phyloP scores from a whole-genome alignment of 805 yeast genomes.

The Candida ovalis region DNA sequence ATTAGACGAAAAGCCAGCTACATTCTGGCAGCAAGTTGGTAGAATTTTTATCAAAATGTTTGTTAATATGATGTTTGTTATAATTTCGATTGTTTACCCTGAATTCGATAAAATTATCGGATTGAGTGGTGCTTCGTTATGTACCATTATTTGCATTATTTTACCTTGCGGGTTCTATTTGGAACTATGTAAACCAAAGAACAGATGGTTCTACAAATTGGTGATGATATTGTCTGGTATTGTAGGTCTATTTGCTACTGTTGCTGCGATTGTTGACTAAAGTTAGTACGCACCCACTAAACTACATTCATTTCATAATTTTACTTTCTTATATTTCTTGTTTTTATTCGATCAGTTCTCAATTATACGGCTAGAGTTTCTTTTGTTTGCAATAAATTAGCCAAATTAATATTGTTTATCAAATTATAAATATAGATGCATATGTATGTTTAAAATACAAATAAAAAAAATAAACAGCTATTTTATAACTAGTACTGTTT shows the following conservation, averaged over 20 bases:
- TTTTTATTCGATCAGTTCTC: background rate
- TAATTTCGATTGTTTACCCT: conserved; percentile 69
- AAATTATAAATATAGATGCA: background rate
- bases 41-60: conserved; percentile 35
- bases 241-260: conserved; percentile 58
- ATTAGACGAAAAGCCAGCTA: conserved; percentile 10
- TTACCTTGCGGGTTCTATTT: conserved; percentile 77
- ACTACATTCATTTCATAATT: background rate
- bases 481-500: conserved; percentile 8
- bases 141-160: conserved; percentile 75
- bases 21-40: conserved; percentile 8
- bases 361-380: background rate
- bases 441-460: background rate
- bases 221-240: conserved; percentile 45
- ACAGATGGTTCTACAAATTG: conserved; percentile 37
- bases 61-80: conserved; percentile 62
- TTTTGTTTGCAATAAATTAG: background rate
- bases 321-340: background rate
- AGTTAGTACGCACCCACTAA: background rate
- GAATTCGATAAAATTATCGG: conserved; percentile 84
- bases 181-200: conserved; percentile 48
- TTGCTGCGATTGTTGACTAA: conserved; percentile 40
- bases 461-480: background rate
- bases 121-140: conserved; percentile 77
- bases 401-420: no score